Percentiles rank a stretch among this genome's conserved stretches.
Evolutionary conservation across 768 basidiomycete genomes (phyloP).

Genomic region (Cyclocybe aegerita): DNA sequence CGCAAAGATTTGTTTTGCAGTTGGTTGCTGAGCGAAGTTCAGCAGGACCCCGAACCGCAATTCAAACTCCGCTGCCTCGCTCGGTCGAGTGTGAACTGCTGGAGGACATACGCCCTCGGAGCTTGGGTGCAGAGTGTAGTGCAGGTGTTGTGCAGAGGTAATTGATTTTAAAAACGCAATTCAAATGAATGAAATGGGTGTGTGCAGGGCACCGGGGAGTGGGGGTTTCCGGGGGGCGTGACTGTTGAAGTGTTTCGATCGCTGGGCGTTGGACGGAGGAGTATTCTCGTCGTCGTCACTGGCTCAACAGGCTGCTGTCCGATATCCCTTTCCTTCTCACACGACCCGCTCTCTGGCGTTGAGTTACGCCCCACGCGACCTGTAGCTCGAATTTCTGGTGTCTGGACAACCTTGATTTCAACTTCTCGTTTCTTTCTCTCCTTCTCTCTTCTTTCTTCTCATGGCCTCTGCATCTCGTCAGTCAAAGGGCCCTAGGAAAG

Average conservation of each 20-base stretch:
- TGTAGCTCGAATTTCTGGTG: constrained; percentile 31
- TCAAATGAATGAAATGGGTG: neutral
- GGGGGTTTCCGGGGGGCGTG: constrained; percentile 4
- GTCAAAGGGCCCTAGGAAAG: constrained; percentile 64
- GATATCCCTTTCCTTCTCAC: constrained; percentile 16
- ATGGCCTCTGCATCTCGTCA: constrained; percentile 71
- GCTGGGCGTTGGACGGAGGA: neutral
- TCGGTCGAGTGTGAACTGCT: neutral
- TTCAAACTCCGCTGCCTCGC: neutral
- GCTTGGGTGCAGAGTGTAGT: too few relatives aligned
- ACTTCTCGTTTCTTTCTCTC: constrained; percentile 28
- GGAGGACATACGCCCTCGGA: neutral
- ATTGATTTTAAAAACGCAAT: neutral
- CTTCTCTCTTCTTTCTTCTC: constrained; percentile 26
- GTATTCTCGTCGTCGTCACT: constrained; percentile 16
- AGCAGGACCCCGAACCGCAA: neutral
- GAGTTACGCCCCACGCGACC: constrained; percentile 24
- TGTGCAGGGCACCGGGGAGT: neutral
- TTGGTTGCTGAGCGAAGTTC: neutral
- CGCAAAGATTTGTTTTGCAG: neutral
- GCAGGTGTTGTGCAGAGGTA: too few relatives aligned
- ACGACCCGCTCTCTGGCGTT: constrained; percentile 21
- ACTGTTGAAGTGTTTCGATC: constrained; percentile 1
- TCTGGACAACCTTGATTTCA: constrained; percentile 33
- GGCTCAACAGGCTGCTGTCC: constrained; percentile 16